Conservation (phyloP, 73 alveolate species). For the Tetrahymena thermophila region DNA sequence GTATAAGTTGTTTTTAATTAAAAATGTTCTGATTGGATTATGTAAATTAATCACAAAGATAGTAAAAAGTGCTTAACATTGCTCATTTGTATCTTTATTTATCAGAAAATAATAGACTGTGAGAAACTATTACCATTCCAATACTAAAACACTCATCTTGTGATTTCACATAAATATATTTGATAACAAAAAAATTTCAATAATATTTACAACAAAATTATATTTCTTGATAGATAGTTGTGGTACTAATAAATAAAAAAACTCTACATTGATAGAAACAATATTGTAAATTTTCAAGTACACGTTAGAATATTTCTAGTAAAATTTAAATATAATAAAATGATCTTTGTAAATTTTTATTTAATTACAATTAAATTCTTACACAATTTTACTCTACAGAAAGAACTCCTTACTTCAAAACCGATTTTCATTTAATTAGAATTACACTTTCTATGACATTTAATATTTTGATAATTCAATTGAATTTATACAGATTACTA, state of each 20-base stretch:
- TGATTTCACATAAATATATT: background rate
- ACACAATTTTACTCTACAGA: background rate
- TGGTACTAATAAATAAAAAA: background rate
- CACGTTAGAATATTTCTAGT: background rate
- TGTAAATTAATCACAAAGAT: background rate
- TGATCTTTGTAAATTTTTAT: too few relatives aligned
- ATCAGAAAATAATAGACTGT: background rate
- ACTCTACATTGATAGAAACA: background rate
- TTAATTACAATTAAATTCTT: background rate
- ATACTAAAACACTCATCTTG: background rate
- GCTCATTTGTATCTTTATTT: background rate
- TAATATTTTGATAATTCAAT: background rate
- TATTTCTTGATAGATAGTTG: background rate
- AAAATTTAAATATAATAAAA: background rate
- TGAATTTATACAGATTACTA: background rate
- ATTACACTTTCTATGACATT: background rate
- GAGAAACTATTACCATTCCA: background rate
- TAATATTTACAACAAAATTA: background rate
- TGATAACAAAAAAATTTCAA: too few relatives aligned
- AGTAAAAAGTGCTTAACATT: background rate
- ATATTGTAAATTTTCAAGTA: background rate
- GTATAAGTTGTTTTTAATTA: background rate
- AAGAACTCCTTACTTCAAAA: background rate
- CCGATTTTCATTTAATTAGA: background rate
- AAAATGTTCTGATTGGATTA: background rate